A percentile compares a stretch with the other conserved stretches of the same genome.
Conservation (phyloP, 257 asterid species). For the Lithospermum erythrorhizon region DNA sequence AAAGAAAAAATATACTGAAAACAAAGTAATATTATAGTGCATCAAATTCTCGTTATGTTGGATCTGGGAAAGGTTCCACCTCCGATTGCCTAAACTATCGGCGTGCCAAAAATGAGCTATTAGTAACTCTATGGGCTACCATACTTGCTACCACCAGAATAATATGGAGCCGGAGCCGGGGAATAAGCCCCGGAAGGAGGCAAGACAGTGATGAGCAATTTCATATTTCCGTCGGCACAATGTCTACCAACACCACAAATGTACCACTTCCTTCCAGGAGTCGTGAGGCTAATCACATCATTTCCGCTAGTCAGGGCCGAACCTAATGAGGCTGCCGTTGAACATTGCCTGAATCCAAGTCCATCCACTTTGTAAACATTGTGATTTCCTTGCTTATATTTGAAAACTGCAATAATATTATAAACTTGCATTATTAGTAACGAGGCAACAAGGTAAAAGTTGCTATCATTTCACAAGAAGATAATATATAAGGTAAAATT, state of each 20-base stretch:
- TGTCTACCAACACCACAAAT: conserved; percentile 5
- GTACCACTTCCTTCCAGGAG: conserved; percentile 13
- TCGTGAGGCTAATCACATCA: conserved; percentile 8
- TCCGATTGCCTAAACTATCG: too few species aligned
- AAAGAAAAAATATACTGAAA: too few species aligned
- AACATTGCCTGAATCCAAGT: conserved; percentile 9
- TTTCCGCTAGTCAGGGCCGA: conserved; percentile 5
- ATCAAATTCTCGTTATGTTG: too few species aligned
- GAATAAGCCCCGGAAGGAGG: not conserved
- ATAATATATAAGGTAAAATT: too few species aligned
- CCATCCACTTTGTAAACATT: conserved; percentile 9
- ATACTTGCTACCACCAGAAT: not conserved
- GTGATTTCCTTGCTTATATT: conserved; percentile 2
- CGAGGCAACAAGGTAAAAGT: too few species aligned
- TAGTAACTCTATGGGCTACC: conserved; percentile 6
- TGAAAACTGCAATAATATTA: conserved; percentile 13
- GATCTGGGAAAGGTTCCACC: too few species aligned
- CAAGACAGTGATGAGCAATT: conserved; percentile 2
- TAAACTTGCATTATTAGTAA: not conserved
- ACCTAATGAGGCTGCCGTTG: not conserved
- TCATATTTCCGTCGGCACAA: conserved; percentile 2
- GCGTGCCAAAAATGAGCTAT: not conserved
- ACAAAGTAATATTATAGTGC: too few species aligned
- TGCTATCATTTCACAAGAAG: too few species aligned
- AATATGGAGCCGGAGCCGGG: conserved; percentile 4